phyloP scores from a whole-genome alignment of 768 basidiomycete species.

The Clathrus columnatus region DNA sequence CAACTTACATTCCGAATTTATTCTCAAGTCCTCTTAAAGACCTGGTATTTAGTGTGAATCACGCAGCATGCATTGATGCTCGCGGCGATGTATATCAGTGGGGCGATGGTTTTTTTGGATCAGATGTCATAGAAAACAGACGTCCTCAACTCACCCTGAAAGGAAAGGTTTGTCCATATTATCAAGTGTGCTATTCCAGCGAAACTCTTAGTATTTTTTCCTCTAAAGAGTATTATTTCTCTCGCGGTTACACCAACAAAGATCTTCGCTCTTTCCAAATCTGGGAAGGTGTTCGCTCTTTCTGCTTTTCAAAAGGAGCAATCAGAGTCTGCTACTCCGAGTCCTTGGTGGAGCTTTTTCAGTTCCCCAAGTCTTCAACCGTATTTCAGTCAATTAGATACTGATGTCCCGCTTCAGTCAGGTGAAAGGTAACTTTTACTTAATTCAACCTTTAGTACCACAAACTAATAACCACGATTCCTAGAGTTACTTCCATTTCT shows the following conservation, averaged over 20 bases:
- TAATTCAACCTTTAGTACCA: background rate
- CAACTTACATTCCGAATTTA: conserved; percentile 48
- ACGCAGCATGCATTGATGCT: conserved; percentile 71
- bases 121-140: conserved; percentile 16
- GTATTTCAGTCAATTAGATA: conserved; percentile 42
- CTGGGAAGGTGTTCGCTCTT: conserved; percentile 67
- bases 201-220: background rate
- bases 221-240: conserved; percentile 53
- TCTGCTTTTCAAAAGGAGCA: conserved; percentile 45
- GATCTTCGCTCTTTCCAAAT: conserved; percentile 71
- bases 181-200: background rate
- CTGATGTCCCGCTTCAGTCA: conserved; percentile 45
- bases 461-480: background rate
- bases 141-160: conserved; percentile 47
- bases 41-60: conserved; percentile 52
- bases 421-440: conserved; percentile 51
- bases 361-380: conserved; percentile 20
- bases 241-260: conserved; percentile 30
- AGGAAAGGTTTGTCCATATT: conserved; percentile 45
- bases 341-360: conserved; percentile 1
- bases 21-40: conserved; percentile 66
- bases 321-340: conserved; percentile 25
- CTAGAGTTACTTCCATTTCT: conserved; percentile 64
- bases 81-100: conserved; percentile 80
- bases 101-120: conserved; percentile 56